phyloP scores from a whole-genome alignment of 169 alveolate genomes.

The Cardiosporidium cionae region DNA sequence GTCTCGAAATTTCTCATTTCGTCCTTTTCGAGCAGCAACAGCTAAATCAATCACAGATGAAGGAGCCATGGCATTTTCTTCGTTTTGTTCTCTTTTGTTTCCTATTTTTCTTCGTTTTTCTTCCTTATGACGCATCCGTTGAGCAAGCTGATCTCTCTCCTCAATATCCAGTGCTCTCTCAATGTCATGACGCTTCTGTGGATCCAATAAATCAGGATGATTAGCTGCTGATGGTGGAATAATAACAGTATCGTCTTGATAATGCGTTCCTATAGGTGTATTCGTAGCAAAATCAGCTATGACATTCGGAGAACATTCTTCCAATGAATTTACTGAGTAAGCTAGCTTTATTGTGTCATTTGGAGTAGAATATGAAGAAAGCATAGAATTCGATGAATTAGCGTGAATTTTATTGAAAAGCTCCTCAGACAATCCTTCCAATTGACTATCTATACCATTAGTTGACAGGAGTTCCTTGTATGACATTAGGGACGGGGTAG shows the following conservation, averaged over 20 bases:
- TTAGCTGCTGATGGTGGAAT: background rate
- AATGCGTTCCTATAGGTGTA: background rate
- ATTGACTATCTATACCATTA: no score
- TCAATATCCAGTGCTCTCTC: background rate
- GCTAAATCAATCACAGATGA: background rate
- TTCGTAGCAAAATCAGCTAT: background rate
- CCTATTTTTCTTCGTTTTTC: background rate
- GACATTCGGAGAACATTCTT: background rate
- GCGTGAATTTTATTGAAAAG: background rate
- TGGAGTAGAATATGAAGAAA: background rate
- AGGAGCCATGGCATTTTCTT: background rate
- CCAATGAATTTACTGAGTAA: background rate
- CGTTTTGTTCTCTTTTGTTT: background rate
- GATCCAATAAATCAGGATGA: background rate
- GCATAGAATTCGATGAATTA: background rate
- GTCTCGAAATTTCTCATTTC: slow-evolving; percentile 18
- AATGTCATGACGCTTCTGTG: no score
- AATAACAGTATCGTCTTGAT: background rate
- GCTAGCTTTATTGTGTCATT: background rate
- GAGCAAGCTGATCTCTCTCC: background rate
- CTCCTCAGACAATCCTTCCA: no score
- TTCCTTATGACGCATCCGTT: background rate
- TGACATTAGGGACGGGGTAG: no score
- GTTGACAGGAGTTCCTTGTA: no score
- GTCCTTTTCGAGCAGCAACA: background rate